Evolutionary conservation across 2,329 filamentous ascomycete genomes (phyloP), one percentile per base, ranked within the genome.

Genomic region (Penicillium griseofulvum): DNA sequence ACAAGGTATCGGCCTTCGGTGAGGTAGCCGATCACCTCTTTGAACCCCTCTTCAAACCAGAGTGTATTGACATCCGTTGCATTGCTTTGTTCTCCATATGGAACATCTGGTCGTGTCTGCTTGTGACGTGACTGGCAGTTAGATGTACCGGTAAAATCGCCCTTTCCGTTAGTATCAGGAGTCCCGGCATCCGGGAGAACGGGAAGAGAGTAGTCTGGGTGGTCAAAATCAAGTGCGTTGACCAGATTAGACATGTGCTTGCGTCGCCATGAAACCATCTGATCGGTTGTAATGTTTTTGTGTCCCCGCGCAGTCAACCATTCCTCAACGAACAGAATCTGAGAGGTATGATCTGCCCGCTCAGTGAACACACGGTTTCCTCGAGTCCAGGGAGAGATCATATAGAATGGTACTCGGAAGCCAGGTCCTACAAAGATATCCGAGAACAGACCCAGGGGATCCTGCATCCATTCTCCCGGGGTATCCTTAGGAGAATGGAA

Each of bases 361-460:
- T 83, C 81, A 0, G 79, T 81, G 57, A 81, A 82, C 2, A 83
- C 80, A 22, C 80, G 76, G 9, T 77, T 78, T 11, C 79, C 78
- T 14, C 81, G 78, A 0, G 81, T 83, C 75, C 79, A 83, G 0
- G 81, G 81, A 0, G 81, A 83, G 52, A 83, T 74, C 65, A 83
- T 81, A 59, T 80, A 80, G 56, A 83, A 80, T 0, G 81, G 81
- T 2, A 83, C 71, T 8, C 81, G 79, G 63, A 81, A 78, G 64
- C 71, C 72, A 36, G 78, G 77, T 5, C 78, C 78, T 12, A 71
- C 71, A 53, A 72, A 77, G 19, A 76, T 70, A 19, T 78, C 61
- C n/a, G 76, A 76, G 49, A 76, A 75, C 1, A 68, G 33, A 8
- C 69, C 72, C 51, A 75, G 73, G 0, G 76, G 75, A 52, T 79